Evolutionary conservation across 257 asterid genomes (phyloP), one percentile per base, ranked within the genome.

Genomic region (Solanum ossicruentum): DNA sequence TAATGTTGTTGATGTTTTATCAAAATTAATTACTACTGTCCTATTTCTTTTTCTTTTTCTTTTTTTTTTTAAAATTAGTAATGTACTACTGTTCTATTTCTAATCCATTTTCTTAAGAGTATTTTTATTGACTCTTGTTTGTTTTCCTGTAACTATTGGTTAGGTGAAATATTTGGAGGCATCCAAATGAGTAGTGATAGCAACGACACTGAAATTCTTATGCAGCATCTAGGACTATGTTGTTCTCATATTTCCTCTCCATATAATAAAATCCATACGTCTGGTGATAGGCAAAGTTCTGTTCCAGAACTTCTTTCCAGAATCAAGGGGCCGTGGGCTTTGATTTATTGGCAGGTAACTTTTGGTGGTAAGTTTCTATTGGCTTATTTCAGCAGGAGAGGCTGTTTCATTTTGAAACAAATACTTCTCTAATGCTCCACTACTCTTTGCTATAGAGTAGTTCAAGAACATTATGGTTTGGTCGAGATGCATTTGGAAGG

Each of bases 261-360:
- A 77, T 88, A 87, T 20, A 66, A 55, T 84, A 51, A 11, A 66
- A 55, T 86, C 69, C 86, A 88, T 79, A 88, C 86, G 47, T 89
- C 90, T 89, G 89, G 86, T 84, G 92, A 88, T 72, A 78, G 86
- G 71, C 86, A 81, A 83, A 84, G 63, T 82, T 83, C 97, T 43
- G 88, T 97, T 85, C 97, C 94, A 0, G 92, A 89, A 86, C 91
- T 95, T 87, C 96, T 97, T 88, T 95, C 98, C 83, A 91, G 85
- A 88, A 89, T 97, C 89, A 94, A 91, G 90, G 99, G 99, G 18
- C 99, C 99, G 39, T 97, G 99, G 99, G 96, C 97, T 87, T 86
- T 96, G 86, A 90, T 94, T 43, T 96, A 93, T 87, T 96, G 99
- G 98, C 99, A 96, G 99, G 99, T 96, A 95, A 95, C 91, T 86